Base-by-base conservation (phyloP, 768 basidiomycete genomes). In the Termitomyces sp. region DNA sequence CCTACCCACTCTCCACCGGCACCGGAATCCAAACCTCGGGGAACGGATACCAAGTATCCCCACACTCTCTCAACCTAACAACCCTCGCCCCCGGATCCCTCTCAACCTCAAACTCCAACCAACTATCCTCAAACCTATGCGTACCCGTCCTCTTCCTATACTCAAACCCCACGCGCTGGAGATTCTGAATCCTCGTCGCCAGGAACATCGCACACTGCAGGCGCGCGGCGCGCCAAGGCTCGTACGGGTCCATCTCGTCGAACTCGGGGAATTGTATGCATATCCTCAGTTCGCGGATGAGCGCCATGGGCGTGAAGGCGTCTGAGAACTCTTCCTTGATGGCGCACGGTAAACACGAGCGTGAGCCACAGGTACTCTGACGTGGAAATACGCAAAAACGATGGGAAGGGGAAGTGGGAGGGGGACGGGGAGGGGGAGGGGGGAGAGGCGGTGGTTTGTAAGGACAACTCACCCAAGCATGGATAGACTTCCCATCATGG, bases 41-140 rank as follows among this genome's bases (percentile, higher is more conserved):
- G 64, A 78, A 78, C 7, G 71, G 74, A n/a, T n/a, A n/a, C n/a
- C n/a, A n/a, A n/a, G n/a, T n/a, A n/a, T n/a, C n/a, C 2, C 62
- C 66, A 24, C 74, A 55, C 63, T 79, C 75, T 18, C 58, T 52
- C n/a, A 80, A 56, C 50, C 51, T 60, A 33, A 74, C 58, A 35
- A 57, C 63, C 58, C n/a, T 59, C 60, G 1, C 60, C 57, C 16
- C n/a, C n/a, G n/a, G n/a, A n/a, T 60, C 61, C 35, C 76, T 68
- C 33, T 70, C 69, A 22, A 80, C 65, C 48, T 72, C 72, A 59
- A 71, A 79, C 63, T 79, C 78, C 51, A 79, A 58, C 78, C 78
- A 80, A 20, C 72, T 68, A 61, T 80, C 79, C 59, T 80, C 77
- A 56, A 74, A 77, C 44, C 75, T 66, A 62, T 77, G 75, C 8